Conservation (phyloP, 129 eudicot species). For the Flaveria robusta region DNA sequence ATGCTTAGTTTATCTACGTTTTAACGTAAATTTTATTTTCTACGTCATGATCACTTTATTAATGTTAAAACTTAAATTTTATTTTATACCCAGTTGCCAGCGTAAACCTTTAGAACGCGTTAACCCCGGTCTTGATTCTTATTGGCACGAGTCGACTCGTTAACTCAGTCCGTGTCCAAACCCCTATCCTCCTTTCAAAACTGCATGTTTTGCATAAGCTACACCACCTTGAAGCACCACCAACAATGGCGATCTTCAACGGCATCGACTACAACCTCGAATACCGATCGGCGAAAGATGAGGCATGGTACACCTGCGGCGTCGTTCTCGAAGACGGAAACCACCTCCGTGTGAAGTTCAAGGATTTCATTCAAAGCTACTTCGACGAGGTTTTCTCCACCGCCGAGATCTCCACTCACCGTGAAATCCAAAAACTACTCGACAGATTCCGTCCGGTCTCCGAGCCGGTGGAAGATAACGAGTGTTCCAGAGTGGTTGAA, state of each 20-base stretch:
- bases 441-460: conserved; percentile 48
- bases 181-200: not conserved
- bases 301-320: conserved; percentile 62
- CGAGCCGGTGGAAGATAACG: conserved; percentile 47
- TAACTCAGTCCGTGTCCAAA: too few relatives aligned
- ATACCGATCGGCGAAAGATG: conserved; percentile 49
- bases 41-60: too few relatives aligned
- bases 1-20: too few relatives aligned
- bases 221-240: not conserved
- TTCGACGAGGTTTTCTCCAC: conserved; percentile 24
- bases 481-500: conserved; percentile 45
- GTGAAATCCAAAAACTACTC: conserved; percentile 36
- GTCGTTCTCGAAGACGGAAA: conserved; percentile 32
- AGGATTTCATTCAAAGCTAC: conserved; percentile 23
- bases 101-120: too few relatives aligned
- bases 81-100: too few relatives aligned
- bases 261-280: conserved; percentile 49
- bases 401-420: conserved; percentile 34
- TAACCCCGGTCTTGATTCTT: too few relatives aligned
- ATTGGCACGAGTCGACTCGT: too few relatives aligned
- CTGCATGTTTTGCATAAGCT: conserved; percentile 19
- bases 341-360: conserved; percentile 45
- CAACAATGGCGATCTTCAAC: not conserved
- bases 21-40: too few relatives aligned
- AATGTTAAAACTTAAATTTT: too few relatives aligned